A percentile compares a stretch with the other conserved stretches of the same genome.
phyloP scores from a whole-genome alignment of 2,329 filamentous ascomycete species.

The Aureobasidium sp. region DNA sequence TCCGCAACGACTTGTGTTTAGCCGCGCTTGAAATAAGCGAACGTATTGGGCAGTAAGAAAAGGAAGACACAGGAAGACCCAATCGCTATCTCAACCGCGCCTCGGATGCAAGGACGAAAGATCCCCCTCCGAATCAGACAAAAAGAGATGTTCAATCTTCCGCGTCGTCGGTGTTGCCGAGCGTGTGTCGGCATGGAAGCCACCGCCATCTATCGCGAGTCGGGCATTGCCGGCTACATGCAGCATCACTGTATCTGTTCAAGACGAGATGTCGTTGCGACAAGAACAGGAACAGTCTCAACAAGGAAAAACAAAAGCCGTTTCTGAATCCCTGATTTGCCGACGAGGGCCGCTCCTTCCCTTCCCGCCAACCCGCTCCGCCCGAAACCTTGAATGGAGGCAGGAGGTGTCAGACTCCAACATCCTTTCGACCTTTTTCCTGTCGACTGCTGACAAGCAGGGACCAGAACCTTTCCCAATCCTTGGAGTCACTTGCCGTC shows the following conservation, averaged over 20 bases:
- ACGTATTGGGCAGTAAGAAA: slow-evolving; percentile 1
- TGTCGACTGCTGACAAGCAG: not conserved
- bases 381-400: slow-evolving; percentile 1
- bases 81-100: not conserved
- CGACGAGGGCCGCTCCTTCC: slow-evolving; percentile 8
- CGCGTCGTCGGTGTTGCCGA: not conserved
- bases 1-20: not conserved
- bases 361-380: slow-evolving; percentile 1
- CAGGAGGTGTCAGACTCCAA: not conserved
- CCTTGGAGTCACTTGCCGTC: not conserved
- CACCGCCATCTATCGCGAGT: not conserved
- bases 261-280: not conserved
- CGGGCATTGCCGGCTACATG: not conserved
- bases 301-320: not conserved
- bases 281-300: not conserved
- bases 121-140: slow-evolving; percentile 7
- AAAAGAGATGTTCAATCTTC: too few species aligned
- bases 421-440: not conserved
- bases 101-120: slow-evolving; percentile 4
- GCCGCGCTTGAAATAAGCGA: slow-evolving; percentile 12
- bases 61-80: not conserved
- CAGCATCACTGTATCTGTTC: not conserved
- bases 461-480: not conserved
- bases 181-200: not conserved
- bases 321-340: slow-evolving; percentile 5